These are phyloP conservation scores for Leucocoprinus leucothites DNA, from an alignment of 768 basidiomycete genomes.

Conservation along the genomic window DNA sequence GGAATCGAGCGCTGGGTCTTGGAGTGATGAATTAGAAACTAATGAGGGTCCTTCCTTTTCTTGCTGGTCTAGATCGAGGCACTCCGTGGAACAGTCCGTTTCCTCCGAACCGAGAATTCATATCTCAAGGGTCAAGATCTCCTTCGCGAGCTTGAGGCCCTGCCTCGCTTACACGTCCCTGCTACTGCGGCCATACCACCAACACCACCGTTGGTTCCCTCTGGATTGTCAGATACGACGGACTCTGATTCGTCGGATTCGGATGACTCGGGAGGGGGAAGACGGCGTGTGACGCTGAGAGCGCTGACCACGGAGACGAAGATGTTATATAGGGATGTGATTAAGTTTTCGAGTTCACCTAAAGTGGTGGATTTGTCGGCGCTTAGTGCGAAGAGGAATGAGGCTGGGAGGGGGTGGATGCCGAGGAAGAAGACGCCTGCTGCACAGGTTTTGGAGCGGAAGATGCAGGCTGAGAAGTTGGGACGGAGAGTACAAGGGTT, in stretches of 20 bases:
- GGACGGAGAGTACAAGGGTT: slow-evolving; percentile 68
- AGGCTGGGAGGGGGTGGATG: slow-evolving; percentile 65
- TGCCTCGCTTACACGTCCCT: slow-evolving; percentile 62
- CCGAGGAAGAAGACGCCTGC: slow-evolving; percentile 79
- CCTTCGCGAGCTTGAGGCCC: slow-evolving; percentile 72
- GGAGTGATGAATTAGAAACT: not conserved
- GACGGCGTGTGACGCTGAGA: slow-evolving; percentile 50
- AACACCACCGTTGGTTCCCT: slow-evolving; percentile 68
- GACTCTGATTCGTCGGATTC: slow-evolving; percentile 53
- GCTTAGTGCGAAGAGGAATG: slow-evolving; percentile 48
- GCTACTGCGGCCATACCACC: slow-evolving; percentile 37
- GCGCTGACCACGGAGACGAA: slow-evolving; percentile 81
- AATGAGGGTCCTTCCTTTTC: not conserved
- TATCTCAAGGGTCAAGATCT: slow-evolving; percentile 93
- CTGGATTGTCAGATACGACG: slow-evolving; percentile 64
- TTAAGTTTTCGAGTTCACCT: slow-evolving; percentile 78
- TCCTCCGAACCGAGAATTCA: slow-evolving; percentile 90
- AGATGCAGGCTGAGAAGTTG: slow-evolving; percentile 71
- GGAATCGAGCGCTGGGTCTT: not conserved
- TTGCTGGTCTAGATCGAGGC: slow-evolving; percentile 67
- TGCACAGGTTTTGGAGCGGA: slow-evolving; percentile 75
- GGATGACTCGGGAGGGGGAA: slow-evolving; percentile 22
- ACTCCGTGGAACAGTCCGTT: slow-evolving; percentile 86
- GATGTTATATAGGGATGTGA: slow-evolving; percentile 84
- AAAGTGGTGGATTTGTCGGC: slow-evolving; percentile 82